Conservation (phyloP, 2,329 filamentous ascomycete species). For the Tolypocladium pustulatum region DNA sequence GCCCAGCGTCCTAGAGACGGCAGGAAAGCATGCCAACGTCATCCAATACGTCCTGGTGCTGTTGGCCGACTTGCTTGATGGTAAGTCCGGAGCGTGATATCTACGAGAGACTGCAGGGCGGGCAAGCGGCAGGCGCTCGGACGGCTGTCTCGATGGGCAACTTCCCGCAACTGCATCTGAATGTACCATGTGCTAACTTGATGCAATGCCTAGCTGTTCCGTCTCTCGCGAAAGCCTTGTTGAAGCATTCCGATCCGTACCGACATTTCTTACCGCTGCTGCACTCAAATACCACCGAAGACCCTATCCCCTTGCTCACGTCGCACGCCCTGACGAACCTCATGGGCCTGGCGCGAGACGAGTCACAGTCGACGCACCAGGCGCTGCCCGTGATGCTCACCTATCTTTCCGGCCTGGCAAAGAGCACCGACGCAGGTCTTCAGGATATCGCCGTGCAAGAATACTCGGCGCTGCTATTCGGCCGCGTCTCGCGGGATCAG, state of each 20-base stretch:
- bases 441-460: conserved; percentile 94
- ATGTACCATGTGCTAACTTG: not conserved
- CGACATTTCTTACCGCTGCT: conserved; percentile 76
- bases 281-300: conserved; percentile 63
- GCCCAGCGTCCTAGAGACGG: conserved; percentile 68
- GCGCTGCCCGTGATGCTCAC: conserved; percentile 74
- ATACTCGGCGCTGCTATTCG: conserved; percentile 76
- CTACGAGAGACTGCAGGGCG: not conserved
- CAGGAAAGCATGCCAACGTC: conserved; percentile 78
- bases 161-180: not conserved
- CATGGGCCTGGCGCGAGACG: conserved; percentile 57
- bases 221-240: conserved; percentile 63
- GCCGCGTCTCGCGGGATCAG: conserved; percentile 59
- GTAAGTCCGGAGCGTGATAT: conserved; percentile 35
- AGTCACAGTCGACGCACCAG: conserved; percentile 55
- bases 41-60: conserved; percentile 92
- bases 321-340: conserved; percentile 78
- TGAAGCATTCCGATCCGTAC: conserved; percentile 69
- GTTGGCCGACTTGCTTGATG: conserved; percentile 75
- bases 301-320: conserved; percentile 80
- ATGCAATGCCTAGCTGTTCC: conserved; percentile 56
- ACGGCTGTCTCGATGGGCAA: not conserved
- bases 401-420: conserved; percentile 76
- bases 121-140: not conserved
- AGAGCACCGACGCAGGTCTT: conserved; percentile 76